These are phyloP conservation scores for Pleurotus tuoliensis DNA, from an alignment of 768 basidiomycete species.

Conservation along the genomic window DNA sequence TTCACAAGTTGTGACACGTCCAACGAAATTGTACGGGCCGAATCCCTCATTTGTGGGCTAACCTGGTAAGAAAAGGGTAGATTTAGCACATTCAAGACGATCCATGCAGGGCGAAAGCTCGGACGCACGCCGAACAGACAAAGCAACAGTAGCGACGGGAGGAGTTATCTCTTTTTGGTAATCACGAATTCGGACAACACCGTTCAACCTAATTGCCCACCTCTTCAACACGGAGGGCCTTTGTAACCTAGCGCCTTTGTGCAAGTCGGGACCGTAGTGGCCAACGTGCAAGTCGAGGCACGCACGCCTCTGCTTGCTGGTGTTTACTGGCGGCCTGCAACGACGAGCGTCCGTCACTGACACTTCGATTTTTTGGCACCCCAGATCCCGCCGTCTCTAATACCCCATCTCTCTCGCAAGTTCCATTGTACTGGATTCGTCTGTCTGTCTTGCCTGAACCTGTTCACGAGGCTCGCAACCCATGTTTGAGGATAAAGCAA, in stretches of 20 bases:
- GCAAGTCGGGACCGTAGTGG: too few species aligned
- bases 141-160: constrained; percentile 4
- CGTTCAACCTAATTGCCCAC: background rate
- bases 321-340: background rate
- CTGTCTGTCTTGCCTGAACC: background rate
- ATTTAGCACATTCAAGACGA: constrained; percentile 1
- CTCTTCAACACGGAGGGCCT: too few species aligned
- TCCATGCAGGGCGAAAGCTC: constrained; percentile 1
- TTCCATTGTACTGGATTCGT: constrained; percentile 5
- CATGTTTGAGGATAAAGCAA: constrained; percentile 3
- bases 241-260: too few species aligned
- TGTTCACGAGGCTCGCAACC: constrained; percentile 5
- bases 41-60: constrained; percentile 1
- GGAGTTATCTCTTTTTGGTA: constrained; percentile 3
- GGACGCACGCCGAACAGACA: constrained; percentile 5
- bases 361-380: background rate
- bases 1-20: constrained; percentile 3
- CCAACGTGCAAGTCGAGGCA: too few species aligned
- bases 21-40: background rate
- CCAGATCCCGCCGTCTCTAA: background rate
- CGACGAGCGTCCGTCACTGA: background rate
- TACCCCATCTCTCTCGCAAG: background rate
- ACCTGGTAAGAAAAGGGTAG: constrained; percentile 5
- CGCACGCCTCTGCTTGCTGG: background rate
- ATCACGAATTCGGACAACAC: background rate